Base-by-base conservation (phyloP, 805 yeast species). In the Candida pseudoglaebosa region DNA sequence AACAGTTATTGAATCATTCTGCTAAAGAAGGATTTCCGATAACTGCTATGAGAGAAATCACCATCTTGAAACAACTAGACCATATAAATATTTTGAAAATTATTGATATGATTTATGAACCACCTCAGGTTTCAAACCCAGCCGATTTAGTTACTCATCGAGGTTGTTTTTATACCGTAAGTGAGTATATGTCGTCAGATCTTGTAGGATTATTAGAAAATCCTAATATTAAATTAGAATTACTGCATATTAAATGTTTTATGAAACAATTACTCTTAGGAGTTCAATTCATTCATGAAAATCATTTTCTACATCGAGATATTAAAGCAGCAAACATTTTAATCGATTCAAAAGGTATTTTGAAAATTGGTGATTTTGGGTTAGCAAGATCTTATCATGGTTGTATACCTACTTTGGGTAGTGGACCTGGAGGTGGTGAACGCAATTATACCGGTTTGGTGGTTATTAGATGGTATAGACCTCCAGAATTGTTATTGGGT, bases 401-500 rank as follows among this genome's bases (percentile, higher is more conserved):
- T 1, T 57, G 65, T 3, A 65, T 71, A 0, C 95, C 95, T 1
- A 67, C 65, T 10, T 44, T 62, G 3, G 72, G 70, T 3, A 56
- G 55, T 33, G 82, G 82, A 0, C 80, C 81, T 0, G 81, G 82
- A 2, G 81, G 81, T 3, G 81, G 81, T 0, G 67, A 62, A 37
- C 56, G 70, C 35, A 65, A 65, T 15, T 77, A 77, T 48, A 77
- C 82, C 0, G 80, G 77, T 1, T 53, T 77, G 39, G 99, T 93
- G 2, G 98, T 93, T 28, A 93, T 99, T 0, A 65, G 99, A 47
- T 93, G 99, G 99, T 93, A 95, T 61, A 71, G 99, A 42, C 95
- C 99, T 1, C 99, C 98, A 0, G 99, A 91, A 58, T 70, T 93
- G 14, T 71, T 93, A 12, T 63, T 93, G 38, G 96, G 96, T 3